Base-by-base conservation (phyloP, 768 basidiomycete species). In the Lactifluus subvellereus region DNA sequence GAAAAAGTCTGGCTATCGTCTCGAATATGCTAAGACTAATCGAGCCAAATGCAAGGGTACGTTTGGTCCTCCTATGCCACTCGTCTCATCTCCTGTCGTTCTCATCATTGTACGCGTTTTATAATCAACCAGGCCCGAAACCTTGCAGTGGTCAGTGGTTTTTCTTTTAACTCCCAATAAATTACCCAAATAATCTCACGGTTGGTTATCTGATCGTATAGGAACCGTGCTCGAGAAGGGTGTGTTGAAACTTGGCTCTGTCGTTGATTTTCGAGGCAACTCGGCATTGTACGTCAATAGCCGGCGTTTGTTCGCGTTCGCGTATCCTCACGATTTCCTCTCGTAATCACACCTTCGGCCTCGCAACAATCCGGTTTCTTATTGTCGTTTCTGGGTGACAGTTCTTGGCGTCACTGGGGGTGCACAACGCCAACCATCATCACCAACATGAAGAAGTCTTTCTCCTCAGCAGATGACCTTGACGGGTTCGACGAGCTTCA, bases 351-450 rank as follows among this genome's bases (percentile, higher is more conserved):
- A 5, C 5, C 38, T 33, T 30, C 22, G 5, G 35, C 9, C 16
- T 35, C 4, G 43, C 20, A 53, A 47, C 18, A 35, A 32, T 52
- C 32, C 50, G 4, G 4, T 54, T 22, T 49, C 61, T 66, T n/a
- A n/a, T 38, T 42, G 27, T 40, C 13, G 6, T 30, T 2, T 8
- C 45, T 22, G 53, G 20, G 38, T n/a, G 55, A 32, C 52, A 91
- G 89, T 70, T 73, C 79, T 38, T 96, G 91, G 91, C 84, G 91
- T 66, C 94, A 96, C 70, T 96, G 92, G 92, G 93, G 93, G 20
- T 95, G 94, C 71, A 80, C 82, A 7, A 93, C 92, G 0, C 49
- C 78, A 20, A 84, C 81, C 69, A 83, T 94, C 54, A 68, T 96
- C 37, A 71, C 70, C 22, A 94, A 93, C 71, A 78, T 90, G 73